These are phyloP conservation scores for Secale cereale DNA, from an alignment of 176 grass and related monocot genomes.

Conservation along the genomic window DNA sequence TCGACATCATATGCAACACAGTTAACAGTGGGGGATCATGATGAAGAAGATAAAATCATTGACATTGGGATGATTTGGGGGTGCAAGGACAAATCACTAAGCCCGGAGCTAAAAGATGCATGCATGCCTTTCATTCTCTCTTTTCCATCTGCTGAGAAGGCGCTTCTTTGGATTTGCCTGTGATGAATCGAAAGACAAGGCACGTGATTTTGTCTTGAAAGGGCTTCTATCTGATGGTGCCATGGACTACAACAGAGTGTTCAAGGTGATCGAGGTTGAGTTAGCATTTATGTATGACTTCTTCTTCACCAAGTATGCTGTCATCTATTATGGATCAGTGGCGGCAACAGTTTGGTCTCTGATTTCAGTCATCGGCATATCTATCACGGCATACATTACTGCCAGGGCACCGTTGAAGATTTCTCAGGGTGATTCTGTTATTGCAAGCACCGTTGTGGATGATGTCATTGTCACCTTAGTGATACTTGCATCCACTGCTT, in stretches of 20 bases:
- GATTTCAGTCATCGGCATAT: too few species aligned
- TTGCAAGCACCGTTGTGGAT: too few species aligned
- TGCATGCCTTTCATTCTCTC: slow-evolving; percentile 24
- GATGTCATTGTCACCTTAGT: not conserved
- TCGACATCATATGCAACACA: too few species aligned
- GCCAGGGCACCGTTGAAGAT: too few species aligned
- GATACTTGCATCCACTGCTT: not conserved
- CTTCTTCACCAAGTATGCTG: slow-evolving; percentile 20
- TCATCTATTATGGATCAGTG: not conserved
- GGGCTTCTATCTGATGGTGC: not conserved
- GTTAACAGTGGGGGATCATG: too few species aligned
- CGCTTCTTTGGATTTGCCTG: not conserved
- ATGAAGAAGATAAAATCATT: too few species aligned
- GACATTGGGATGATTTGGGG: too few species aligned
- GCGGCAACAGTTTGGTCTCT: too few species aligned
- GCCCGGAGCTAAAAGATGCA: not conserved
- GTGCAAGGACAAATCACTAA: not conserved
- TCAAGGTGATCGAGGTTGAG: not conserved
- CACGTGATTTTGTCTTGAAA: slow-evolving; percentile 1
- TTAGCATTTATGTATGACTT: slow-evolving; percentile 15
- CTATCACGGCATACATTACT: too few species aligned
- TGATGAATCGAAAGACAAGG: not conserved
- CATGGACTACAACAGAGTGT: not conserved
- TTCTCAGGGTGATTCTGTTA: too few species aligned
- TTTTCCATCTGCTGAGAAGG: slow-evolving; percentile 1